A percentile compares a stretch with the other conserved stretches of the same genome.
These are phyloP conservation scores for Chlamydomonas reinhardtii DNA, from an alignment of 163 green algal genomes.

Conservation along the genomic window DNA sequence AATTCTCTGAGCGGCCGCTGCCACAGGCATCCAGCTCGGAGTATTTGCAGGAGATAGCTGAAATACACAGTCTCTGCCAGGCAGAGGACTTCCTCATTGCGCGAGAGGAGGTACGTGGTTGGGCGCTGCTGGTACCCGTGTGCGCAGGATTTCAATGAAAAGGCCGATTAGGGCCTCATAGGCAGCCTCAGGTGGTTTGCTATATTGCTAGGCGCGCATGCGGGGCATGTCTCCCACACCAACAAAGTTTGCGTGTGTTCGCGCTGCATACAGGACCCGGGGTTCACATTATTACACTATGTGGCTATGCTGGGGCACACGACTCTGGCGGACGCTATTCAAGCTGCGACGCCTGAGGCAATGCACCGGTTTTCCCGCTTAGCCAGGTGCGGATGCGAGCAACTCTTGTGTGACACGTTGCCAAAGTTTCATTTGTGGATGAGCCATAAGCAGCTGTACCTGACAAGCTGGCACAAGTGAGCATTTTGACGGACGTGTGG, in stretches of 20 bases:
- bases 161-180: too few species aligned
- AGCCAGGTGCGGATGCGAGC: conserved; percentile 14
- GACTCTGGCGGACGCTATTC: conserved; percentile 16
- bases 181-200: too few species aligned
- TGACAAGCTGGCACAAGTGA: too few species aligned
- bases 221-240: background rate
- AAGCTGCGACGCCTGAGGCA: background rate
- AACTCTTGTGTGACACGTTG: too few species aligned
- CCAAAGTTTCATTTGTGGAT: too few species aligned
- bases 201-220: background rate
- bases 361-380: conserved; percentile 17
- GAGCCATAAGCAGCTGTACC: background rate
- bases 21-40: background rate
- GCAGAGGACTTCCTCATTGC: background rate
- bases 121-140: too few species aligned
- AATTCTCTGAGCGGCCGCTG: background rate
- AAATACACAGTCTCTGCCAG: background rate
- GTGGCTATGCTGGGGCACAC: conserved; percentile 35
- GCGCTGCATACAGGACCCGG: conserved; percentile 12
- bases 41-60: conserved; percentile 31
- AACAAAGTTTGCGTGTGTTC: background rate
- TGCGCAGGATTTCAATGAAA: too few species aligned
- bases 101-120: background rate
- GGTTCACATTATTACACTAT: conserved; percentile 40
- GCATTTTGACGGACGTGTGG: too few species aligned